These are phyloP conservation scores for Alternaria brassicae DNA, from an alignment of 2,329 filamentous ascomycete genomes.

Conservation along the genomic window DNA sequence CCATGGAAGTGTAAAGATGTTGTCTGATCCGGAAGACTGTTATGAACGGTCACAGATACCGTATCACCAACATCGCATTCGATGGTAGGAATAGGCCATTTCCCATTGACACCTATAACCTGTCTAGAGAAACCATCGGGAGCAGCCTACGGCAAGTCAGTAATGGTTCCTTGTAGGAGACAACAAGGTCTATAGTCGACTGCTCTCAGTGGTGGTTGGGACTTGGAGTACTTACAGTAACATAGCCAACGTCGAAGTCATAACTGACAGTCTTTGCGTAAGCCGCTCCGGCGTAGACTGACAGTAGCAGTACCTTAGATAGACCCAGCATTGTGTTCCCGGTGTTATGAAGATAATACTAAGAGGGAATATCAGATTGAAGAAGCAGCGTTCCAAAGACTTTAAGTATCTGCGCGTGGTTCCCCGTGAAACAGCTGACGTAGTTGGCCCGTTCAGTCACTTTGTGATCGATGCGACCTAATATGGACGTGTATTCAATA, in stretches of 20 bases:
- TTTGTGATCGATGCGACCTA: neutral
- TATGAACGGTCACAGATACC: conserved; percentile 43
- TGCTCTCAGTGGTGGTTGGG: neutral
- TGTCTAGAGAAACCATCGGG: conserved; percentile 73
- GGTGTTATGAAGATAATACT: neutral
- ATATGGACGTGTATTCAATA: conserved; percentile 1
- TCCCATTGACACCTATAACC: conserved; percentile 78
- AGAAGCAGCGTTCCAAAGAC: neutral
- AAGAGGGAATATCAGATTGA: neutral
- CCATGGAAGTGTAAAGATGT: conserved; percentile 59
- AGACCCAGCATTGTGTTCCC: conserved; percentile 15
- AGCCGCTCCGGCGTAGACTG: conserved; percentile 18
- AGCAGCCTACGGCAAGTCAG: conserved; percentile 9
- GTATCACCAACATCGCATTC: conserved; percentile 64
- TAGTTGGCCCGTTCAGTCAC: neutral
- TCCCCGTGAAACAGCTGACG: neutral
- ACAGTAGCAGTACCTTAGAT: conserved; percentile 3
- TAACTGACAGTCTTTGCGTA: conserved; percentile 52
- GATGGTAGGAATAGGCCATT: conserved; percentile 63
- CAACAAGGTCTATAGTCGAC: neutral
- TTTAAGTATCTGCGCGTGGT: conserved; percentile 8
- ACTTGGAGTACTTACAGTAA: conserved; percentile 33
- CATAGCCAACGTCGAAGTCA: conserved; percentile 63
- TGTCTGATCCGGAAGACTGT: conserved; percentile 31
- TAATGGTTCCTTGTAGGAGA: neutral